Conservation (phyloP, 2,329 filamentous ascomycete genomes). For the Curvularia sp. region DNA sequence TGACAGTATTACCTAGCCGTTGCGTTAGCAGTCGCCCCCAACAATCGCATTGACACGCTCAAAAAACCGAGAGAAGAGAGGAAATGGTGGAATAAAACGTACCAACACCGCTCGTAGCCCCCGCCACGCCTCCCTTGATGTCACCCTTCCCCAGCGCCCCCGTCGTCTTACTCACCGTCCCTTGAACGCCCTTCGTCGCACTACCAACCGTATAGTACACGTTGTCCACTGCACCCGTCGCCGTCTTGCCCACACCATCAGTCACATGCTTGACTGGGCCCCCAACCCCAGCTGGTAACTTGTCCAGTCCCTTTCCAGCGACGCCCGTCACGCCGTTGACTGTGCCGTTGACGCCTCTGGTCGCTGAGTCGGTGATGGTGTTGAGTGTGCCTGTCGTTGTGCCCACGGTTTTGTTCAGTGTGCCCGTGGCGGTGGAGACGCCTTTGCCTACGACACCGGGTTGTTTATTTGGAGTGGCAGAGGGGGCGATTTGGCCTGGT, state of each 20-base stretch:
- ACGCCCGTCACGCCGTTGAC: slow-evolving; percentile 49
- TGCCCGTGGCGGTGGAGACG: slow-evolving; percentile 43
- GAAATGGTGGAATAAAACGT: slow-evolving; percentile 2
- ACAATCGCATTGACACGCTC: not conserved
- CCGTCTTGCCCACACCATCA: slow-evolving; percentile 52
- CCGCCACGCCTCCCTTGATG: slow-evolving; percentile 48
- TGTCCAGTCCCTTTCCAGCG: slow-evolving; percentile 48
- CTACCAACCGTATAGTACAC: slow-evolving; percentile 52
- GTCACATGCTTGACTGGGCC: slow-evolving; percentile 52
- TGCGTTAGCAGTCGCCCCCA: not conserved
- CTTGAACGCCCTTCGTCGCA: slow-evolving; percentile 52
- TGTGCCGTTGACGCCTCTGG: slow-evolving; percentile 45
- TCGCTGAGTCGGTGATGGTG: slow-evolving; percentile 48
- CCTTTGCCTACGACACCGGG: slow-evolving; percentile 46
- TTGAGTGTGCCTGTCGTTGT: slow-evolving; percentile 47
- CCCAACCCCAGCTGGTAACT: slow-evolving; percentile 44
- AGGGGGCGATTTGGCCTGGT: slow-evolving; percentile 31
- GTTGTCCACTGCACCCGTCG: slow-evolving; percentile 49
- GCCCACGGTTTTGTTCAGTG: slow-evolving; percentile 46
- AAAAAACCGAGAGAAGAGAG: not conserved
- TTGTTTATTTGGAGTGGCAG: slow-evolving; percentile 32
- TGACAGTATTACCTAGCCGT: slow-evolving; percentile 45
- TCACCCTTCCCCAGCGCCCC: slow-evolving; percentile 54
- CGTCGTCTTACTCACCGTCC: slow-evolving; percentile 55
- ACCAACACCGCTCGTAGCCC: slow-evolving; percentile 47